phyloP scores from a whole-genome alignment of 2,329 filamentous ascomycete genomes.

The Mariannaea sp. region DNA sequence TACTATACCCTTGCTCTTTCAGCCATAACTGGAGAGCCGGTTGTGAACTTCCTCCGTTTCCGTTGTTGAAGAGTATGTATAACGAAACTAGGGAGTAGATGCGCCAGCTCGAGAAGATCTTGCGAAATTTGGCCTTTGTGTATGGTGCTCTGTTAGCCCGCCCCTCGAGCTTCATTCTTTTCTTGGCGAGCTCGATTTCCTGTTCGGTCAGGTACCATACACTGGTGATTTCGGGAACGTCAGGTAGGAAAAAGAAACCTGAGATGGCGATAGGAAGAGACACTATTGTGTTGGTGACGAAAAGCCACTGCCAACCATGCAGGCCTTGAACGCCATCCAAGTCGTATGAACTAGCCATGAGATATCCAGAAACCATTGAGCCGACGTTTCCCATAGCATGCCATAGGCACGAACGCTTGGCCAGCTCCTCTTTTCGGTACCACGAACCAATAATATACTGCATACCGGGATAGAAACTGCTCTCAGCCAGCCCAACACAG shows the following conservation, averaged over 20 bases:
- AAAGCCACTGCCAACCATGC: constrained; percentile 51
- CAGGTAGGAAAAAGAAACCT: constrained; percentile 40
- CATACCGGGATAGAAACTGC: constrained; percentile 45
- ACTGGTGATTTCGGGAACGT: constrained; percentile 34
- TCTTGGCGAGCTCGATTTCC: constrained; percentile 36
- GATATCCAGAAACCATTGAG: constrained; percentile 36
- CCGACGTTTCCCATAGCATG: constrained; percentile 38
- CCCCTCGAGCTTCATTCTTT: constrained; percentile 47
- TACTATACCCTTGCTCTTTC: constrained; percentile 47
- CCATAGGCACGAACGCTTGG: constrained; percentile 48
- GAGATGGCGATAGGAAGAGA: constrained; percentile 40
- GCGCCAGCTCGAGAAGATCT: constrained; percentile 67
- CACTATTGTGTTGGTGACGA: constrained; percentile 43
- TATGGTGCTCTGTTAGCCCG: constrained; percentile 47
- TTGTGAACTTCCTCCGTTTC: constrained; percentile 49
- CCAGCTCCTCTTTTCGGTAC: constrained; percentile 50
- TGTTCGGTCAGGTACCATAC: constrained; percentile 35
- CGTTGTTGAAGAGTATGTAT: constrained; percentile 70
- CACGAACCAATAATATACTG: constrained; percentile 48
- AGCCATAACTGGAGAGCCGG: constrained; percentile 60
- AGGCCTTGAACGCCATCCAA: constrained; percentile 47
- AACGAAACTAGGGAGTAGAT: constrained; percentile 62
- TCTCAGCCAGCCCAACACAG: constrained; percentile 47
- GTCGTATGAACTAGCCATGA: constrained; percentile 47
- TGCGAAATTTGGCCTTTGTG: constrained; percentile 56